Base-by-base conservation (phyloP, 257 asterid genomes). In the Penstemon barbatus region DNA sequence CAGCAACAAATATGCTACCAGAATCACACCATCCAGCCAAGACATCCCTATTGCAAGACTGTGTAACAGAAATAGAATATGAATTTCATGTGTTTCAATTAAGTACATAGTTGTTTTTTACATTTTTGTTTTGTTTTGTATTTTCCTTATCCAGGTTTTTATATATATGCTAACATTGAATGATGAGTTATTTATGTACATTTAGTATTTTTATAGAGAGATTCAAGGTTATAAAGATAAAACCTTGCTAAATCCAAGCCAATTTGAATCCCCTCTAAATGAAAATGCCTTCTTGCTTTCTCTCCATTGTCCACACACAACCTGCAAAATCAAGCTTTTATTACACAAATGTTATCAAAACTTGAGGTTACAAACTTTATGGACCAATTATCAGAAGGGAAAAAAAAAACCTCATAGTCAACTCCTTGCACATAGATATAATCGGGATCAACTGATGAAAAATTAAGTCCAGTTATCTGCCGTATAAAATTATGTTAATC, bases 161-260 rank as follows among this genome's bases (percentile, higher is more conserved):
- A n/a, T 36, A 48, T 11, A 56, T 33, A 56, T 56, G 65, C n/a
- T 60, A 25, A 44, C 57, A 65, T 5, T n/a, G 7, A 38, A 44
- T 25, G 2, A 46, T 50, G 51, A 7, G 50, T 50, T 8, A 40
- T 51, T 41, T 8, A 25, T 54, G 13, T 11, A 40, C 46, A 33
- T 45, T 43, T 18, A 19, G 25, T 25, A 25, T 25, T 53, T 33
- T 51, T 38, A 36, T 15, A n/a, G 43, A 57, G 12, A 43, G 62
- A 11, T n/a, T 66, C 18, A 15, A 53, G 60, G 52, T 55, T 0
- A 57, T 40, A 40, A 45, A 36, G 74, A 42, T 42, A 18, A 57
- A 66, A 92, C 98, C 97, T 93, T 93, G 79, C 89, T 81, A 77
- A 93, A 93, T 53, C 99, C 97, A 50, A 93, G 99, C 97, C 99